Percentiles rank a stretch among this genome's conserved stretches.
Evolutionary conservation across 2,329 filamentous ascomycete species (phyloP).

Genomic region (Neonectria punicea): DNA sequence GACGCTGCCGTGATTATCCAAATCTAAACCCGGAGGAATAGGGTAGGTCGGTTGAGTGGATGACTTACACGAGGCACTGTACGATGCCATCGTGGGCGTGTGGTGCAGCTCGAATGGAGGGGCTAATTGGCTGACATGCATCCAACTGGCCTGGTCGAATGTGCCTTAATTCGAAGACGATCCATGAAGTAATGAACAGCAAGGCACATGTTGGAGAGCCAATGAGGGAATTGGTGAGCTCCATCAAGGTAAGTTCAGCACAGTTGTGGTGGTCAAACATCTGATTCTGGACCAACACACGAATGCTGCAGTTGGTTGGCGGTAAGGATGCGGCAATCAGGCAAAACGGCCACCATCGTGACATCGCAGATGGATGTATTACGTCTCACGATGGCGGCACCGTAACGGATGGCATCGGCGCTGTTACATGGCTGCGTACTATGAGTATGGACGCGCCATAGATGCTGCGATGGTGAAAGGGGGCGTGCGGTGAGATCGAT

Average conservation of each 20-base stretch:
- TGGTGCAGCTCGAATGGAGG: not conserved
- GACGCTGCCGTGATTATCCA: not conserved
- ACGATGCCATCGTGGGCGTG: not conserved
- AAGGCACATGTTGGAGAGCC: slow-evolving; percentile 5
- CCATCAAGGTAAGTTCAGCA: not conserved
- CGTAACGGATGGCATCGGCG: not conserved
- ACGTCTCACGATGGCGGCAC: slow-evolving; percentile 17
- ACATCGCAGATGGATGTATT: slow-evolving; percentile 17
- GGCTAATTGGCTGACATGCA: not conserved
- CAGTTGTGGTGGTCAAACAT: slow-evolving; percentile 12
- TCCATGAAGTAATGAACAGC: too few species aligned
- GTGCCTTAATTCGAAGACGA: not conserved
- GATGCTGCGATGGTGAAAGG: slow-evolving; percentile 2
- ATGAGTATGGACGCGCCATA: not conserved
- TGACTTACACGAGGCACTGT: not conserved
- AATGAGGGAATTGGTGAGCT: slow-evolving; percentile 11
- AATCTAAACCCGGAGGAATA: not conserved
- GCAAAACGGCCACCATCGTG: slow-evolving; percentile 6
- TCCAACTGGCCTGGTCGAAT: not conserved
- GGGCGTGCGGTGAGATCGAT: slow-evolving; percentile 23
- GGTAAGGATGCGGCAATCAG: not conserved
- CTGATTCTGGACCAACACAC: slow-evolving; percentile 3
- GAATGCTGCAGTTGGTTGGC: not conserved
- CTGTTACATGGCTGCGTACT: not conserved
- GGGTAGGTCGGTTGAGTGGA: not conserved